phyloP scores from a whole-genome alignment of 164 flowering plant genomes.

The Vitis rupestris region DNA sequence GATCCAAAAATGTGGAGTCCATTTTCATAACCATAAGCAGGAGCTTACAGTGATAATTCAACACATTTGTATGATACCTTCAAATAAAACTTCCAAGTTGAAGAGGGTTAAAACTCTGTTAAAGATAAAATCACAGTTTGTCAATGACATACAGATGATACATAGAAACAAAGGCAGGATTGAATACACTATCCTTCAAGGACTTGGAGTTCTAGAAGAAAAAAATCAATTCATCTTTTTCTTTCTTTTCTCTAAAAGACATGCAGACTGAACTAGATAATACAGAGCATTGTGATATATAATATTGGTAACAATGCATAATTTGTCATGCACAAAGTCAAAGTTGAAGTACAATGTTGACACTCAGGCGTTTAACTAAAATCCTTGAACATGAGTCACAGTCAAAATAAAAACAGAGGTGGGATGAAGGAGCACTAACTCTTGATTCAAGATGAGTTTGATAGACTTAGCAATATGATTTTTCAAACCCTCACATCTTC shows the following conservation, averaged over 20 bases:
- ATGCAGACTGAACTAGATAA: background rate
- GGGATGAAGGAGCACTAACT: constrained; percentile 34
- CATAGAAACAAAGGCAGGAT: background rate
- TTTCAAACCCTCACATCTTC: no score
- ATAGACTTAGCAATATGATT: constrained; percentile 85
- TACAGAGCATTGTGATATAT: background rate
- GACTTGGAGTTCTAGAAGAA: no score
- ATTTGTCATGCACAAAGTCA: background rate
- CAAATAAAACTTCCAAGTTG: no score
- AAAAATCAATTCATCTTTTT: background rate
- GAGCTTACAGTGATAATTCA: no score
- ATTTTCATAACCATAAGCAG: no score
- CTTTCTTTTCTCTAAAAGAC: background rate
- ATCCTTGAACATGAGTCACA: background rate
- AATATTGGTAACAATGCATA: background rate
- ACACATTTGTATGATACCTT: no score
- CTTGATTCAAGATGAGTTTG: constrained; percentile 77
- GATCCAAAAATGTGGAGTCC: no score
- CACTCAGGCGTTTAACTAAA: background rate
- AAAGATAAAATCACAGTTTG: no score
- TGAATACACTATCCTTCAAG: no score
- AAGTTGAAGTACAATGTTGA: background rate
- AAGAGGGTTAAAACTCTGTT: no score
- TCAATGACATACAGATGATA: no score
- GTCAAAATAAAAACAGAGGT: background rate